Evolutionary conservation across 148 eudicot species (phyloP), one percentile per base, ranked within the genome.

Genomic region (Heliamphora exappendiculata): DNA sequence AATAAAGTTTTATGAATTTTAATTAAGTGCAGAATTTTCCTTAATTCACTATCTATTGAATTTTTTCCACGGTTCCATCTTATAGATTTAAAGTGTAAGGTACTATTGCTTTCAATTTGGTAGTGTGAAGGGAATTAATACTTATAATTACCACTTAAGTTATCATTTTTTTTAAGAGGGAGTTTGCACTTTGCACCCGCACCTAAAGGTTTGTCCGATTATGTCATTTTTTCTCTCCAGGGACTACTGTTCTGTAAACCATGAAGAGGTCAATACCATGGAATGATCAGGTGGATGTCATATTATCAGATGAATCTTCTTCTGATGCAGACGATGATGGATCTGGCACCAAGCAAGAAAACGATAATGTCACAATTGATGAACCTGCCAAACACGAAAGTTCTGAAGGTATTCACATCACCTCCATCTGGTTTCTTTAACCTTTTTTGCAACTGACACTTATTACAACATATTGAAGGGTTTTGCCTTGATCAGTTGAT

Each of bases 231-330:
- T 22, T 64, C 29, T 63, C 17, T 37, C 28, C 16, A 65, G 29
- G 29, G 72, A 11, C 41, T 63, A 47, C 51, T 28, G 1, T 64
- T 29, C 44, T 49, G 29, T 50, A 66, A 67, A 78, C 78, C 73
- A 76, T 80, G 81, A 84, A 80, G 77, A 79, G 64, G 81, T 39
- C 86, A 47, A 28, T 69, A n/a, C 73, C 84, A 54, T 80, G 79
- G 62, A 70, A 74, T 68, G 80, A 70, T 51, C 86, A 73, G 75
- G 85, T 89, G 68, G 87, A 89, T 82, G 74, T 87, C 31, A 75
- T 89, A 75, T 85, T 88, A 76, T 83, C 87, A 20, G 92, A 89
- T 79, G 90, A 84, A 55, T 83, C 86, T 8, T 87, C 84, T 36
- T 84, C 86, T 67, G 87, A 87, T 64, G 72, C 70, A 7, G 75